Evolutionary conservation across 23 red algal genomes (phyloP), one percentile per base, ranked within the genome.

Genomic region (Gracilaria vermiculophylla): DNA sequence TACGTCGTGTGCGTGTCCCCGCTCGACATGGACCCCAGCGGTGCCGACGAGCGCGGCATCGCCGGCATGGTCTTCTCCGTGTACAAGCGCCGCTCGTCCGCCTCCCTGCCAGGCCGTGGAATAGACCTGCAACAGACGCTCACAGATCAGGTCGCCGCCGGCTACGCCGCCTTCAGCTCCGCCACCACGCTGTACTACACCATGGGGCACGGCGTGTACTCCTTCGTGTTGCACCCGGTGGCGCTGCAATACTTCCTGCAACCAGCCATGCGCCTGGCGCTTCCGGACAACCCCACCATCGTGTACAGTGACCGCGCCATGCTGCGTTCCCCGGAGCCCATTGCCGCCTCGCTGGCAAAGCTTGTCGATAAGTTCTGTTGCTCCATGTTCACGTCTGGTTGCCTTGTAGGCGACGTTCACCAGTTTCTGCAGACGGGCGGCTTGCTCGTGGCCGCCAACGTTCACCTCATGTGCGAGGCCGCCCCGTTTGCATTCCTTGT

Each of bases 161-260:
- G 97, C 19, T 99, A 96, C 84, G 77, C 81, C 23, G 29, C 92
- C 14, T 99, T 95, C 76, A 76, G 76, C 28, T 94, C 92, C 13
- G 87, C 97, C 24, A 95, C 93, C 57, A 93, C 90, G 2, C 70
- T 99, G 76, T 93, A 88, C 43, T 99, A 99, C 78, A 93, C 92
- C 16, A 95, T 99, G 92, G 92, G 92, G 34, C 93, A 94, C 32
- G 97, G 97, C 19, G 78, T 95, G 27, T 99, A 95, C 61, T 92
- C 90, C 36, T 99, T 99, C 65, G 93, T 99, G 43, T 34, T 99
- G 34, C 97, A 99, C 54, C 97, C 97, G 6, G 92, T 99, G 4
- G 92, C 97, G 19, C 50, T 92, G 33, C 97, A 99, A 77, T 99
- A 95, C 86, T 99, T 99, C 73, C 73, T 95, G 88, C 91, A 92